Conservation (phyloP, 805 yeast genomes). For the Ogataea paradorogensis region DNA sequence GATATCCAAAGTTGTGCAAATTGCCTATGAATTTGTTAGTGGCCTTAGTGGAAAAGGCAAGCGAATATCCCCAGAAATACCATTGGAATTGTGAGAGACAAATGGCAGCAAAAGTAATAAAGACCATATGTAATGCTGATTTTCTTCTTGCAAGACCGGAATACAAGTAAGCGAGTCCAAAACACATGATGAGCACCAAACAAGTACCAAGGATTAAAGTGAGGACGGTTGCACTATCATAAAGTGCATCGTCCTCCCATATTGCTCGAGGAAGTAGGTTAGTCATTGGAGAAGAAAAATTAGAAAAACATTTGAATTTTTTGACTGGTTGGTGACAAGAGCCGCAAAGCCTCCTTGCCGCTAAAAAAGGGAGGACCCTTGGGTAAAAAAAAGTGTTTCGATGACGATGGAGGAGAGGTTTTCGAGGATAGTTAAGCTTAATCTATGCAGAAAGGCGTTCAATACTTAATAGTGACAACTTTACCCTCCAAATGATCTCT, state of each 20-base stretch:
- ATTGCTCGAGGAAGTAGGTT: constrained; percentile 22
- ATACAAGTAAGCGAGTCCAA: constrained; percentile 89
- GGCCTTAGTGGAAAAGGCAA: constrained; percentile 81
- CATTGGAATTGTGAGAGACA: constrained; percentile 70
- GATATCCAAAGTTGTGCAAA: constrained; percentile 76
- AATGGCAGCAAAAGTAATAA: constrained; percentile 73
- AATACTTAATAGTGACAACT: neutral
- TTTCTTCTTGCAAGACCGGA: constrained; percentile 89
- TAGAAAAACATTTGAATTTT: neutral
- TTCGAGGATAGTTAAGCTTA: no score
- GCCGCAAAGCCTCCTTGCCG: constrained; percentile 4
- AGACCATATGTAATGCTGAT: constrained; percentile 82
- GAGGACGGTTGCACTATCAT: constrained; percentile 46
- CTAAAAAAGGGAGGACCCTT: neutral
- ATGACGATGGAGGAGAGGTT: no score
- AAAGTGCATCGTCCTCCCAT: constrained; percentile 27
- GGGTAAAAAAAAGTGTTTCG: no score
- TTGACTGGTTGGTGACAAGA: constrained; percentile 2
- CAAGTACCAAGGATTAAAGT: constrained; percentile 61
- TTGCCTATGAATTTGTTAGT: constrained; percentile 86
- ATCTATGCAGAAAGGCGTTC: no score
- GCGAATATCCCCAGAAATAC: constrained; percentile 98
- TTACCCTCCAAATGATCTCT: neutral
- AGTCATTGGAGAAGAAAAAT: constrained; percentile 3
- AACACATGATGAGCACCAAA: constrained; percentile 86